phyloP scores from a whole-genome alignment of 2,329 filamentous ascomycete genomes.

The Thelonectria blattea region DNA sequence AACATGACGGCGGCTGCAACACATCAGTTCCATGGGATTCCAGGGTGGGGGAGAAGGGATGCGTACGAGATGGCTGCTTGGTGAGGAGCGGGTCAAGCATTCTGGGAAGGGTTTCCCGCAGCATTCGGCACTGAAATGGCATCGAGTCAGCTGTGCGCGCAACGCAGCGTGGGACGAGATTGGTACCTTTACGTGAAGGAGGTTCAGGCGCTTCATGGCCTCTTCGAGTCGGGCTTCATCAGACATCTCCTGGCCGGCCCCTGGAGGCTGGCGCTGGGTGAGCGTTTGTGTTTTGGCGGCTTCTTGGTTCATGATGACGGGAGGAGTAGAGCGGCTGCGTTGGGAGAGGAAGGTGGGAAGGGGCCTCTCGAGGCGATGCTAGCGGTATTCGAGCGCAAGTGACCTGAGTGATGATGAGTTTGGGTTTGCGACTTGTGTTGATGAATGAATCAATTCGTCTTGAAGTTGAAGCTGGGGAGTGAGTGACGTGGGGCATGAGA shows the following conservation, averaged over 20 bases:
- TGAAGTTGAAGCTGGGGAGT: slow-evolving; percentile 31
- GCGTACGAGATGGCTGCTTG: slow-evolving; percentile 59
- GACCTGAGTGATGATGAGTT: background rate
- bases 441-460: slow-evolving; percentile 27
- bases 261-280: slow-evolving; percentile 26
- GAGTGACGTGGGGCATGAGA: slow-evolving; percentile 29
- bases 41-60: slow-evolving; percentile 26
- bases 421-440: background rate
- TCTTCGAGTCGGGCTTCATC: slow-evolving; percentile 58
- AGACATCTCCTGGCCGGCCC: slow-evolving; percentile 43
- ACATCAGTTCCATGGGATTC: slow-evolving; percentile 19
- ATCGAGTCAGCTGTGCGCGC: slow-evolving; percentile 30
- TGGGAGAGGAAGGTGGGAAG: slow-evolving; percentile 18
- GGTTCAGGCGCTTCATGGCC: slow-evolving; percentile 57
- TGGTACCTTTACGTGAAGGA: slow-evolving; percentile 60
- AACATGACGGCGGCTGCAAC: slow-evolving; percentile 57
- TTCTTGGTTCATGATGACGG: slow-evolving; percentile 30
- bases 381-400: slow-evolving; percentile 1
- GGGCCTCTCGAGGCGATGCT: slow-evolving; percentile 15
- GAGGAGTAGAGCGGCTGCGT: slow-evolving; percentile 6
- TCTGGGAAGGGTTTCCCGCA: slow-evolving; percentile 47
- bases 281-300: slow-evolving; percentile 1
- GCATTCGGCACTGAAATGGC: slow-evolving; percentile 40
- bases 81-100: slow-evolving; percentile 56
- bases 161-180: slow-evolving; percentile 10